Base-by-base conservation (phyloP, 495 filamentous ascomycete genomes). In the Apiosordaria backusii region DNA sequence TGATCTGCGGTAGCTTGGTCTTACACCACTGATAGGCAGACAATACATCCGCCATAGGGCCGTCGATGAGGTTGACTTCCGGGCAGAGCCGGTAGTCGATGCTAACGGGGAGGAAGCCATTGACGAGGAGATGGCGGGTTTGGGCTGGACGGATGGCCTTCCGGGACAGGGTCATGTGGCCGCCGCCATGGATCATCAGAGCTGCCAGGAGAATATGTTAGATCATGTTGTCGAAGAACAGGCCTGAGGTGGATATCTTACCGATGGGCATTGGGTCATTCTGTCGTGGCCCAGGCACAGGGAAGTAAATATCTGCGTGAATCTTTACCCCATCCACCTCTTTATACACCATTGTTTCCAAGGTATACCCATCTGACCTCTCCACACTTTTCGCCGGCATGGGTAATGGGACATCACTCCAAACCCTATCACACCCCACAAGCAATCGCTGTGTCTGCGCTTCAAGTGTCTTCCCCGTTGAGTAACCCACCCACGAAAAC, bases 71-170 rank as follows among this genome's bases (percentile, higher is more conserved):
- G 15, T 16, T 78, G 1, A 77, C 65, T 61, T 88, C 84, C 0
- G 86, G 86, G 65, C 85, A 87, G 1, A 88, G 78, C 16, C 85
- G 69, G 70, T 87, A 83, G 67, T 88, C 85, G 5, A 85, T 61
- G 65, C 81, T 84, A 22, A 87, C 72, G 5, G 85, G 83, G 0
- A 87, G 66, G 62, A 86, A 77, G 4, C 83, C 83, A 1, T 66
- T 65, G 0, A 70, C 58, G 3, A 84, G 71, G 0, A 86, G 72
- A 0, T 74, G 35, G 7, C 63, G 21, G 0, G 77, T 83, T 61
- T 87, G 85, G 18, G 64, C 57, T 0, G 76, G 77, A 0, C 77
- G 72, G 6, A 87, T 72, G 50, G 80, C 83, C 21, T 79, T 79
- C 0, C 84, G 72, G 0, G 80, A 78, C 16, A 83, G 68, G 60